Base-by-base conservation (phyloP, 1,139 yeast species). In the Blastobotrys elegans region DNA sequence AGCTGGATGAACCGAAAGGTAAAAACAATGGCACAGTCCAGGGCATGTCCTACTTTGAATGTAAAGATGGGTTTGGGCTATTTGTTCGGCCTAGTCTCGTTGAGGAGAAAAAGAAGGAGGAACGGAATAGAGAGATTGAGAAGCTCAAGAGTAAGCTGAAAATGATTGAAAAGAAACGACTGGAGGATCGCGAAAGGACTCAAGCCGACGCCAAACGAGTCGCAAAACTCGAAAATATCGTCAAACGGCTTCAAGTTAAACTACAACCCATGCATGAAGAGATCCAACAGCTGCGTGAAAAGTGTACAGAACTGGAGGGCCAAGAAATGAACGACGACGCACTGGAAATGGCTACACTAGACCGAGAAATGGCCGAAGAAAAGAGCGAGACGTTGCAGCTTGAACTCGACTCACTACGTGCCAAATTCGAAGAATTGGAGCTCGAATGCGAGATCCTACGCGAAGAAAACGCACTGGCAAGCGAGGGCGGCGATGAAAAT, bases 11-110 rank as follows among this genome's bases (percentile, higher is more conserved):
- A 10, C 77, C 84, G 0, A 60, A 60, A 0, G 97, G 97, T 1
- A 85, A 82, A 64, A 88, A 90, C 58, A 77, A 89, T 58, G 97
- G 97, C 0, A 68, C 81, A 1, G 79, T 89, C 0, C 70, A 79
- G 26, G 94, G 87, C 0, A 66, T 68, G 0, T 56, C 70, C 42
- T 87, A 89, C 63, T 88, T 88, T 56, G 65, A 70, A 1, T 74
- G 86, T 45, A 54, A 57, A 10, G 47, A 50, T 4, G 39, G 29
- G 20, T 72, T 75, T 61, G 96, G 96, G 2, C 54, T 69, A 14
- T 68, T 68, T 55, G 61, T 68, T 8, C 50, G 64, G 8, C 62
- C 63, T 2, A 53, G 52, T 0, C 49, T 52, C 2, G 56, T 59
- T 3, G 50, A 53, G 20, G 20, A 41, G 5, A 13, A 30, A 14